Conservation (phyloP, 2,329 filamentous ascomycete genomes). For the Cryphonectria parasitica region DNA sequence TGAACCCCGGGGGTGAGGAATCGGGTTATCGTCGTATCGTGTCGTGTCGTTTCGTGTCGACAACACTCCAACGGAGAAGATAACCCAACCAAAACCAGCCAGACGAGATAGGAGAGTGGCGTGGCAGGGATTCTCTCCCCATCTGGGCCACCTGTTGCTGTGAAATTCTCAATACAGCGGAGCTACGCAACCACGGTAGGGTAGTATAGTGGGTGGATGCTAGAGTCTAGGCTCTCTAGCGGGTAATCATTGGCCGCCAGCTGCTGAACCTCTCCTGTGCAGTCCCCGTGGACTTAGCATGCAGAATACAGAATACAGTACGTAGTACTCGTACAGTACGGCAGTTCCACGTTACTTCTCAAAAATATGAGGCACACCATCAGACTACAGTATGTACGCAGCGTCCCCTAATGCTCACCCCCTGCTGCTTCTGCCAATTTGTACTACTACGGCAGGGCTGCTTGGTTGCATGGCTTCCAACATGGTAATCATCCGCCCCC, state of each 20-base stretch:
- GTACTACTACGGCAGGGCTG: neutral
- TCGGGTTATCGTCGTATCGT: neutral
- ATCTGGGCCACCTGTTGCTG: neutral
- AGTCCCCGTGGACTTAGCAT: neutral
- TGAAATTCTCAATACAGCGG: neutral
- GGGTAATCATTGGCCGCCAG: neutral
- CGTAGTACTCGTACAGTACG: neutral
- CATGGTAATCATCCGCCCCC: neutral
- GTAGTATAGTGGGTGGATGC: conserved; percentile 7
- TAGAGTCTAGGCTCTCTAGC: neutral
- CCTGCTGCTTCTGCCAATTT: too few relatives aligned
- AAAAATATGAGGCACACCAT: neutral
- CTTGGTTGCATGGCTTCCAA: neutral
- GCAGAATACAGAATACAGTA: too few relatives aligned
- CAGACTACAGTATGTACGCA: neutral
- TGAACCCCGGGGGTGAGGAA: neutral
- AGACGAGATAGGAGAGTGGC: conserved; percentile 4
- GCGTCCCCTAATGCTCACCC: too few relatives aligned
- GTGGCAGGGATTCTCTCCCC: neutral
- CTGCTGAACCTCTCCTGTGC: neutral
- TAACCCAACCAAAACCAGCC: neutral
- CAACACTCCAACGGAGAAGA: neutral
- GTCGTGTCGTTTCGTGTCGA: neutral
- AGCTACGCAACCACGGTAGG: neutral
- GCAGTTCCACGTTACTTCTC: neutral